These are phyloP conservation scores for Paraphaeosphaeria minitans DNA, from an alignment of 2,329 filamentous ascomycete species.

Conservation along the genomic window DNA sequence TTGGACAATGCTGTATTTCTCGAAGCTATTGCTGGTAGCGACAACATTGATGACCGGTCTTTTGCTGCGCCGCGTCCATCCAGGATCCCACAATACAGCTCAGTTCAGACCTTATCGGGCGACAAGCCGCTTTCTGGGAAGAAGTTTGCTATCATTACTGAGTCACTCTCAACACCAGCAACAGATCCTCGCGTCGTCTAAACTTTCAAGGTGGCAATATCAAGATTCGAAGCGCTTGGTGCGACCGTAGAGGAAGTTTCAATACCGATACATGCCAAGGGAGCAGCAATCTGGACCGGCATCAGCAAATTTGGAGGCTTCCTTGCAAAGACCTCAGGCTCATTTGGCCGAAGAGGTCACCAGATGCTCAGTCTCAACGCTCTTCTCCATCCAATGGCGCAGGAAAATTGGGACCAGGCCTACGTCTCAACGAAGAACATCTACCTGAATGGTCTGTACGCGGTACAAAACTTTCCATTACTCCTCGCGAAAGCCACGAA, in stretches of 20 bases:
- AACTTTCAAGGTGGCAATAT: slow-evolving; percentile 51
- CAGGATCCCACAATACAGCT: slow-evolving; percentile 33
- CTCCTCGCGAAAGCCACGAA: slow-evolving; percentile 59
- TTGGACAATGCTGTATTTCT: slow-evolving; percentile 52
- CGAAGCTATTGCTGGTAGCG: slow-evolving; percentile 54
- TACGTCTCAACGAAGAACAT: slow-evolving; percentile 61
- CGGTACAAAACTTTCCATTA: slow-evolving; percentile 51
- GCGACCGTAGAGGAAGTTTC: slow-evolving; percentile 58
- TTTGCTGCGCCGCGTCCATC: slow-evolving; percentile 40
- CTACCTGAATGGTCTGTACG: slow-evolving; percentile 58
- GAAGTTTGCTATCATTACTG: slow-evolving; percentile 37
- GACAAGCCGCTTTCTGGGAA: slow-evolving; percentile 33
- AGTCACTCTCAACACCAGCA: slow-evolving; percentile 35
- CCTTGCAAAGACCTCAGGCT: slow-evolving; percentile 49
- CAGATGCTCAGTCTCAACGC: slow-evolving; percentile 58
- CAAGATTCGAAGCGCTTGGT: slow-evolving; percentile 52
- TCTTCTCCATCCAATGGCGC: slow-evolving; percentile 54
- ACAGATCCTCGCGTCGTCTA: slow-evolving; percentile 50
- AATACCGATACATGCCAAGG: slow-evolving; percentile 56
- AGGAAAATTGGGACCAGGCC: slow-evolving; percentile 57
- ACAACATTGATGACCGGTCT: slow-evolving; percentile 54
- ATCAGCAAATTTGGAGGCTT: slow-evolving; percentile 50
- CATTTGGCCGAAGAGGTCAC: slow-evolving; percentile 55
- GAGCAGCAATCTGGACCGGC: slow-evolving; percentile 57
- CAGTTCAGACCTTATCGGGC: slow-evolving; percentile 16